Evolutionary conservation across 495 filamentous ascomycete genomes (phyloP), one percentile per base, ranked within the genome.

Genomic region (Haplographium delicatum): DNA sequence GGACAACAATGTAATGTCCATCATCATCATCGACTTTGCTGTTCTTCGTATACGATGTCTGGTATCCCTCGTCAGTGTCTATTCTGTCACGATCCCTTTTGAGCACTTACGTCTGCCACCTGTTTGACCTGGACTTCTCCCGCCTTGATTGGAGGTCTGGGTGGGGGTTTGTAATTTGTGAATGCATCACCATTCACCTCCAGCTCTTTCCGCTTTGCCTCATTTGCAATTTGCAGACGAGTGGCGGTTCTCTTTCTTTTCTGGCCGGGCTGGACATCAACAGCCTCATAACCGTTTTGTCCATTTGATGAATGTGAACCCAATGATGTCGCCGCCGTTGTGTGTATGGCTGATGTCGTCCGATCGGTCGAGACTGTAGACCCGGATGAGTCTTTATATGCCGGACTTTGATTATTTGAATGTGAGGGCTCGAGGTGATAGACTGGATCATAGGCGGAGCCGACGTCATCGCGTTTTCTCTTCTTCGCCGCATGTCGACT

Each of bases 1-100:
- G 84, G 2, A 82, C 79, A 11, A 98, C 89, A 58, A 96, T 86
- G 60, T 95, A 97, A 63, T 98, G 93, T 13, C 93, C 93, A 59
- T 98, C 93, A 38, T 96, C 90, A 53, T 97, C 93, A 58, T 98
- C 93, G 42, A 88, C 83, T 41, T 74, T 68, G 24, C 59, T 60
- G 25, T 68, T 83, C 78, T 63, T 86, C 67, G 63, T 70, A 16
- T 68, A 65, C 16, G 72, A 63, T n/a, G 64, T 65, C 74, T 78
- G 53, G n/a, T n/a, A 18, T 44, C 23, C 27, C 20, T 23, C 26
- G 54, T 67, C 38, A 67, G 63, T 44, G n/a, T 26, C 8, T 24
- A 33, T 40, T 22, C 5, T 27, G 7, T 16, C 1, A 15, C 33
- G 45, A 49, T 16, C 24, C 50, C 4, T 22, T 10, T 25, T n/a